phyloP scores from a whole-genome alignment of 805 yeast species.

The Grigorovia yakushimaensis region DNA sequence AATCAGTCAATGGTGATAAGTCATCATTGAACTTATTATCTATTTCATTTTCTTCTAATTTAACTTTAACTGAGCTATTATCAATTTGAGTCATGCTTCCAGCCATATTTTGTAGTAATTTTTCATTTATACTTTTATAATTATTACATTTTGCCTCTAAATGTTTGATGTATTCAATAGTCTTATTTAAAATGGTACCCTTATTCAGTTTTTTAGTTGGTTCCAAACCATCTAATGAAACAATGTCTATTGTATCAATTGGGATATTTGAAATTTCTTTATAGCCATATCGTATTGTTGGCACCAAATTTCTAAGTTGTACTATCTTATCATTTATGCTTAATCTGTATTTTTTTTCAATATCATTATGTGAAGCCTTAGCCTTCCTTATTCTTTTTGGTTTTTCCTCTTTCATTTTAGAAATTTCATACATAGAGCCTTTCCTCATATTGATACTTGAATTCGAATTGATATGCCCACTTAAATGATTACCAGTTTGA shows the following conservation, averaged over 20 bases:
- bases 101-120: slow-evolving; percentile 20
- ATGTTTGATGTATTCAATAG: slow-evolving; percentile 69
- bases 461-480: not conserved
- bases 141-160: slow-evolving; percentile 51
- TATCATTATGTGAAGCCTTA: slow-evolving; percentile 58
- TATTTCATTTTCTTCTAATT: not conserved
- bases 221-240: slow-evolving; percentile 56
- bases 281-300: slow-evolving; percentile 43
- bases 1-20: not conserved
- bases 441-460: slow-evolving; percentile 3
- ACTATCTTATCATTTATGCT: slow-evolving; percentile 61
- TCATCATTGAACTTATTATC: not conserved
- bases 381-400: slow-evolving; percentile 29
- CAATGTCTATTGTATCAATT: slow-evolving; percentile 48
- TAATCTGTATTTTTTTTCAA: slow-evolving; percentile 63
- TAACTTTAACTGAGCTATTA: not conserved
- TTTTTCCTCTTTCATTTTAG: slow-evolving; percentile 10
- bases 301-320: slow-evolving; percentile 56
- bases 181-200: slow-evolving; percentile 65
- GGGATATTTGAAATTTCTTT: slow-evolving; percentile 39
- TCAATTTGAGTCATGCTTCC: not conserved
- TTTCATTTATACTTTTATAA: slow-evolving; percentile 39
- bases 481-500: not conserved
- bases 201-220: slow-evolving; percentile 72
- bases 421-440: slow-evolving; percentile 7